phyloP scores from a whole-genome alignment of 768 basidiomycete species.

The Naematelia encephala region DNA sequence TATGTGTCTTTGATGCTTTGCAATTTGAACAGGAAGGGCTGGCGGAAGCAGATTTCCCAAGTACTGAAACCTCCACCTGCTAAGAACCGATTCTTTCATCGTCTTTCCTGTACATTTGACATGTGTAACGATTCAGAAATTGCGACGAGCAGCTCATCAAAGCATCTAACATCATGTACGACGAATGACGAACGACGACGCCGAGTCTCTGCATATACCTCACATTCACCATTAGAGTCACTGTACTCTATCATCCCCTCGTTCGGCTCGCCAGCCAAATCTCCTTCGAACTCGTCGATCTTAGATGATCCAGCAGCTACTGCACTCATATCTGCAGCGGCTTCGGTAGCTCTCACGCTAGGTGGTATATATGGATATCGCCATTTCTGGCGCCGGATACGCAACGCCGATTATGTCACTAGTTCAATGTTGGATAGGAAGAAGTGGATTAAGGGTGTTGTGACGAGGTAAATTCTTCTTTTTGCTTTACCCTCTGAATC shows the following conservation, averaged over 20 bases:
- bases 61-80: neutral
- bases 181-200: too few relatives aligned
- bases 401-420: slow-evolving; percentile 67
- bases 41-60: neutral
- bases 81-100: neutral
- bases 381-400: slow-evolving; percentile 55
- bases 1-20: neutral
- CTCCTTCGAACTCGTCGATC: slow-evolving; percentile 11
- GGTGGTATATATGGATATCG: slow-evolving; percentile 32
- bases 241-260: slow-evolving; percentile 3
- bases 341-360: slow-evolving; percentile 43
- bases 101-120: neutral
- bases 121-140: neutral
- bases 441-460: slow-evolving; percentile 73
- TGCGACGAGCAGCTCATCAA: neutral
- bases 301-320: slow-evolving; percentile 35
- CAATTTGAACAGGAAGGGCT: neutral
- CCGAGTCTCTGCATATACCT: neutral
- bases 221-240: slow-evolving; percentile 2
- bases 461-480: slow-evolving; percentile 61
- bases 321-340: slow-evolving; percentile 45
- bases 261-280: neutral
- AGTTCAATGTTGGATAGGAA: slow-evolving; percentile 60
- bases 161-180: too few relatives aligned
- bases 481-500: neutral